phyloP scores from a whole-genome alignment of 768 basidiomycete genomes.

The Russula lepida region DNA sequence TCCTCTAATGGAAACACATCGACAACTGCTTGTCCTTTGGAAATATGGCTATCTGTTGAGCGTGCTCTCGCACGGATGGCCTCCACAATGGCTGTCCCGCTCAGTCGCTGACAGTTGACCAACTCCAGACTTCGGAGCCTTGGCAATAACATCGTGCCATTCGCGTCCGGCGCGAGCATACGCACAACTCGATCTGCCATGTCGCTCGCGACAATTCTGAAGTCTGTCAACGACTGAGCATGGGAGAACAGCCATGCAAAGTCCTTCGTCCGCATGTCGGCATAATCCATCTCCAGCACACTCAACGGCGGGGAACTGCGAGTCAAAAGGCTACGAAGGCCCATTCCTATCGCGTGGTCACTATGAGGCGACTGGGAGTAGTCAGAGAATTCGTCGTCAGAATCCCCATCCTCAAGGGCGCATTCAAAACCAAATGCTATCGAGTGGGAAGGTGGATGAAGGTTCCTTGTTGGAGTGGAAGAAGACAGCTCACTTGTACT shows the following conservation, averaged over 20 bases:
- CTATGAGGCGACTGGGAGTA: conserved; percentile 71
- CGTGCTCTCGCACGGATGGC: conserved; percentile 41
- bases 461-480: neutral
- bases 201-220: conserved; percentile 71
- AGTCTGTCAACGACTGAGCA: conserved; percentile 46
- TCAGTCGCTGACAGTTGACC: conserved; percentile 54
- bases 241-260: conserved; percentile 60
- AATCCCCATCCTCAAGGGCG: conserved; percentile 51
- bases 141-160: conserved; percentile 41
- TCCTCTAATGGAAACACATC: conserved; percentile 22
- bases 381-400: conserved; percentile 66
- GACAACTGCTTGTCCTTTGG: conserved; percentile 14
- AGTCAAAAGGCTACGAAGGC: conserved; percentile 53
- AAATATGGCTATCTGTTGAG: conserved; percentile 30
- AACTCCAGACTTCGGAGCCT: conserved; percentile 44
- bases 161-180: conserved; percentile 41
- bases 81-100: conserved; percentile 49
- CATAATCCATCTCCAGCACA: conserved; percentile 69
- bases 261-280: conserved; percentile 79
- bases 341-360: conserved; percentile 75
- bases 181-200: conserved; percentile 68
- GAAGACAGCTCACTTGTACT: neutral
- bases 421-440: conserved; percentile 10
- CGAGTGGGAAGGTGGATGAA: neutral
- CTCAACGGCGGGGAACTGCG: conserved; percentile 56